Evolutionary conservation across 768 basidiomycete species (phyloP).

Genomic region (Stropharia rugosoannulata): DNA sequence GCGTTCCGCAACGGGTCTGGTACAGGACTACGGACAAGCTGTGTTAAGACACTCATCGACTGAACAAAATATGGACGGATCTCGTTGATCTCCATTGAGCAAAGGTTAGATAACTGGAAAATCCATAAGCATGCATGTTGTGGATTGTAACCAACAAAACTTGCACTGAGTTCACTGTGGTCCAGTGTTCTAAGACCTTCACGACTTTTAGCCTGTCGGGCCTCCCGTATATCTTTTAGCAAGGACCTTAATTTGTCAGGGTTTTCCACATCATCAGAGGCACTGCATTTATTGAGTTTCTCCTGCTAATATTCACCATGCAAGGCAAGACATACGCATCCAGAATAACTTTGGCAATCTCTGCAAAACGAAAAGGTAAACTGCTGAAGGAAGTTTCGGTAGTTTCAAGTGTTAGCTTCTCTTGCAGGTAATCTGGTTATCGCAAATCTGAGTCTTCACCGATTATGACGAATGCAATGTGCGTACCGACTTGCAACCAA

Average conservation of each 20-base stretch:
- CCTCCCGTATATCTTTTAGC: slow-evolving; percentile 94
- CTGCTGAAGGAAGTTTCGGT: slow-evolving; percentile 70
- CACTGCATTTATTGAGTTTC: slow-evolving; percentile 43
- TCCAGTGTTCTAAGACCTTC: slow-evolving; percentile 81
- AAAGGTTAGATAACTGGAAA: slow-evolving; percentile 75
- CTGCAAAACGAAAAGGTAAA: slow-evolving; percentile 86
- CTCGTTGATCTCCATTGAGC: slow-evolving; percentile 92
- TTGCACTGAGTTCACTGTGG: slow-evolving; percentile 76
- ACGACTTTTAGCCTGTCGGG: slow-evolving; percentile 90
- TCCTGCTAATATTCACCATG: not conserved
- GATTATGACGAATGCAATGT: not conserved
- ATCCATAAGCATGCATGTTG: not conserved
- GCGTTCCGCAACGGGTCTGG: slow-evolving; percentile 13
- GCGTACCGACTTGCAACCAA: slow-evolving; percentile 86
- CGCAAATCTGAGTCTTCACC: not conserved
- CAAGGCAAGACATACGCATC: slow-evolving; percentile 66
- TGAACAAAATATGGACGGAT: slow-evolving; percentile 86
- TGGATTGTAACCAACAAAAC: slow-evolving; percentile 20
- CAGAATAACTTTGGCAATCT: slow-evolving; percentile 89
- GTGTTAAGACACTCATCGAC: slow-evolving; percentile 72
- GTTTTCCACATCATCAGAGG: slow-evolving; percentile 85
- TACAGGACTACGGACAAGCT: slow-evolving; percentile 41
- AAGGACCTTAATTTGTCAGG: slow-evolving; percentile 83
- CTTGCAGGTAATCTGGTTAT: slow-evolving; percentile 76
- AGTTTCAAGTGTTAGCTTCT: slow-evolving; percentile 72